These are phyloP conservation scores for Nitzschia sp. DNA, from an alignment of 108 stramenopile species.

Conservation along the genomic window DNA sequence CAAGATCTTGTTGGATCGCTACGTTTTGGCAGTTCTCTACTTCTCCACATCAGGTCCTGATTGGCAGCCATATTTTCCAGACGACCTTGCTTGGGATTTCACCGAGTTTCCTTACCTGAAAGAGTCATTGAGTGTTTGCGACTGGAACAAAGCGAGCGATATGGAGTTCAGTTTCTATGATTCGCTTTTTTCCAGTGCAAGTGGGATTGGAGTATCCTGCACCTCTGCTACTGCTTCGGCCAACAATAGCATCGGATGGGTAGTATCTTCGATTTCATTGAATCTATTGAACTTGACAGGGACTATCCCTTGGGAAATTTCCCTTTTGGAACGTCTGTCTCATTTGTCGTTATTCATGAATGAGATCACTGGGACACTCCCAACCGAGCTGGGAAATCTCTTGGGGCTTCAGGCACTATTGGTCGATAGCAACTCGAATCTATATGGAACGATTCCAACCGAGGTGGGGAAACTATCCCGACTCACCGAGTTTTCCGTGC, in stretches of 20 bases:
- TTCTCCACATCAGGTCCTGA: constrained; percentile 1
- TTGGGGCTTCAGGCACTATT: too few species aligned
- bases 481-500: constrained; percentile 10
- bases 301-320: background rate
- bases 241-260: background rate
- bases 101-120: background rate
- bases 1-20: background rate
- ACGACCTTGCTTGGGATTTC: too few species aligned
- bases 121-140: background rate
- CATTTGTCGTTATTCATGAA: background rate
- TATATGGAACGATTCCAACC: too few species aligned
- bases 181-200: background rate
- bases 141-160: background rate
- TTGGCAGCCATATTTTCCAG: background rate
- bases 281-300: background rate
- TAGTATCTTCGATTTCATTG: background rate
- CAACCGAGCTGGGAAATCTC: background rate
- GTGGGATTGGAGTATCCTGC: background rate
- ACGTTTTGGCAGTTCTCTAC: constrained; percentile 2
- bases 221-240: too few species aligned
- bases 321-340: background rate
- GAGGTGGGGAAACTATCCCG: too few species aligned
- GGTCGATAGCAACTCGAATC: too few species aligned
- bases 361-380: background rate
- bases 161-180: background rate